These are phyloP conservation scores for Agrocybe pediades DNA, from an alignment of 768 basidiomycete species.

Conservation along the genomic window DNA sequence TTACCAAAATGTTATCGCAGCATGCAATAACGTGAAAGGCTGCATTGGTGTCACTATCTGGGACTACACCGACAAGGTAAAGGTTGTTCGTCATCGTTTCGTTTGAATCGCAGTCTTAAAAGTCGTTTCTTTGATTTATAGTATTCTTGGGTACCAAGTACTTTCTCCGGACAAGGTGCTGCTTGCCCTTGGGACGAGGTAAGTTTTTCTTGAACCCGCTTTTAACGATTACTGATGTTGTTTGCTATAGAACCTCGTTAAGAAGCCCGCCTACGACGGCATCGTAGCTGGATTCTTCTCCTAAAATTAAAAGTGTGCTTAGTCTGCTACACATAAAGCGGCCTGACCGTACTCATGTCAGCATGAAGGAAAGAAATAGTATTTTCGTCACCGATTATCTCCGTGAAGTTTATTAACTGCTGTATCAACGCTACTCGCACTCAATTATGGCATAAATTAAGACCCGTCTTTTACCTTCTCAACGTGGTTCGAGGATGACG, in stretches of 20 bases:
- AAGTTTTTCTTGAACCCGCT: background rate
- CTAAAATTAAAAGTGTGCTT: too few relatives aligned
- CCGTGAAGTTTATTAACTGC: too few relatives aligned
- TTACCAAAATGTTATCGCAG: constrained; percentile 55
- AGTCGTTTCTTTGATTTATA: constrained; percentile 7
- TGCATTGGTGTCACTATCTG: constrained; percentile 50
- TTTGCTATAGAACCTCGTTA: constrained; percentile 33
- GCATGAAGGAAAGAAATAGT: too few relatives aligned
- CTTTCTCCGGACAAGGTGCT: constrained; percentile 40
- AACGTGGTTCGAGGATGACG: too few relatives aligned
- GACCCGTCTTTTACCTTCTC: too few relatives aligned
- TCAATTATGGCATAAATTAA: too few relatives aligned
- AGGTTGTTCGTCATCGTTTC: background rate
- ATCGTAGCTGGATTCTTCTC: constrained; percentile 37
- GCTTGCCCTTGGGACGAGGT: constrained; percentile 41
- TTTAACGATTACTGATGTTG: background rate
- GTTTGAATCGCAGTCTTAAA: background rate
- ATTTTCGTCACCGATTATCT: too few relatives aligned
- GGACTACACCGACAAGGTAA: constrained; percentile 48
- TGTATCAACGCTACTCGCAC: too few relatives aligned
- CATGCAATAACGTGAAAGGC: constrained; percentile 46
- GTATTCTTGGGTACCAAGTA: constrained; percentile 43
- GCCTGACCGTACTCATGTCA: too few relatives aligned
- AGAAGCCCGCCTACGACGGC: constrained; percentile 49
- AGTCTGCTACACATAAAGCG: too few relatives aligned